phyloP scores from a whole-genome alignment of 108 stramenopile species.

The Skeletonema menzelii region DNA sequence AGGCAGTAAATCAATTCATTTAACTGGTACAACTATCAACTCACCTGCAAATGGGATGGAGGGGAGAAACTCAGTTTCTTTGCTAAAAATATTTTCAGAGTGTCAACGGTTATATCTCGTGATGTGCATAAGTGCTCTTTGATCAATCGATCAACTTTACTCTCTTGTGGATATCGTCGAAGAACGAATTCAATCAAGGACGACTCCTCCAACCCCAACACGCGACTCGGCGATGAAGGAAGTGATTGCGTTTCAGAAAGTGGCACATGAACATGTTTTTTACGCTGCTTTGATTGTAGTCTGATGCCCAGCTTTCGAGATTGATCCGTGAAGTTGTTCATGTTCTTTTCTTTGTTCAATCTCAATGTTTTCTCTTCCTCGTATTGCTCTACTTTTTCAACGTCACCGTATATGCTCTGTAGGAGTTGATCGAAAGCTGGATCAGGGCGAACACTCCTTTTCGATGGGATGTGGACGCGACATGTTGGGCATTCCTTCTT shows the following conservation, averaged over 20 bases:
- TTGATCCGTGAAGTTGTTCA: slow-evolving; percentile 34
- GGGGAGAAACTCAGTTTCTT: slow-evolving; percentile 41
- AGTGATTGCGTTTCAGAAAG: slow-evolving; percentile 1
- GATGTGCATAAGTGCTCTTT: slow-evolving; percentile 50
- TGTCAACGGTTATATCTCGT: slow-evolving; percentile 36
- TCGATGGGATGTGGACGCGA: slow-evolving; percentile 60
- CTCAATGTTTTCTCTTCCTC: slow-evolving; percentile 38
- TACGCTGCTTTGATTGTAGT: slow-evolving; percentile 28
- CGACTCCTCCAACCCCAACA: slow-evolving; percentile 40
- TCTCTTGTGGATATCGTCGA: slow-evolving; percentile 52
- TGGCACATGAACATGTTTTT: neutral
- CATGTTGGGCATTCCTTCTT: slow-evolving; percentile 63
- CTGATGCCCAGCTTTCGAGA: slow-evolving; percentile 37
- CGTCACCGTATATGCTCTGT: slow-evolving; percentile 55
- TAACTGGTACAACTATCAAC: neutral
- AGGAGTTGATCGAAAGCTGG: slow-evolving; percentile 53
- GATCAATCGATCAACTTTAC: slow-evolving; percentile 35
- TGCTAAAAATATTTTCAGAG: slow-evolving; percentile 55
- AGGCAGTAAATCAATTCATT: neutral
- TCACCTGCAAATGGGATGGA: slow-evolving; percentile 46
- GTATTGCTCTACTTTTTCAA: slow-evolving; percentile 38
- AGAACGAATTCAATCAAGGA: slow-evolving; percentile 46
- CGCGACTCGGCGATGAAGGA: slow-evolving; percentile 1
- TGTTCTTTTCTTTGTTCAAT: slow-evolving; percentile 37
- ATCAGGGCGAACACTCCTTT: slow-evolving; percentile 55